Conservation (phyloP, 257 asterid genomes). For the Handroanthus guayacan region DNA sequence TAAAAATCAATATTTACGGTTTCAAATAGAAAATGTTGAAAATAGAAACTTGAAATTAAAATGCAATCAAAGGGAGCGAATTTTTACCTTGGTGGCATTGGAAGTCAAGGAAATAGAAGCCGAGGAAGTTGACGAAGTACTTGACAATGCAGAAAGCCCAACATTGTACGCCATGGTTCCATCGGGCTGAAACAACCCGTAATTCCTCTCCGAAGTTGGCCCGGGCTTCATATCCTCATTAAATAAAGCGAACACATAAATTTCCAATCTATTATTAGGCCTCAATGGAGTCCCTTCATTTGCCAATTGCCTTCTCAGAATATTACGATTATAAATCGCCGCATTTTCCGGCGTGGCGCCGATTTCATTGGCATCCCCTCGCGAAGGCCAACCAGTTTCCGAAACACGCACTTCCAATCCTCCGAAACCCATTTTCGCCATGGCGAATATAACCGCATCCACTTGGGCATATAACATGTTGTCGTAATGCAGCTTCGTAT, state of each 20-base stretch:
- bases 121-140: conserved; percentile 40
- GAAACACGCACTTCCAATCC: conserved; percentile 72
- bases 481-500: conserved; percentile 68
- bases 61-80: too few species aligned
- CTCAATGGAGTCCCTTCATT: conserved; percentile 83
- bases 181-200: conserved; percentile 80
- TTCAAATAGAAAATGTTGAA: too few species aligned
- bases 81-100: conserved; percentile 58
- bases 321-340: conserved; percentile 64
- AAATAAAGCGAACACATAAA: conserved; percentile 81
- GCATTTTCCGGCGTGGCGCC: conserved; percentile 78
- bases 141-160: conserved; percentile 51
- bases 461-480: conserved; percentile 93
- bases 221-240: conserved; percentile 94
- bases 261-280: conserved; percentile 64
- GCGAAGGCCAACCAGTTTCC: conserved; percentile 95
- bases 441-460: conserved; percentile 73
- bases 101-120: conserved; percentile 57
- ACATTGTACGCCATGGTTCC: conserved; percentile 84
- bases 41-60: too few species aligned
- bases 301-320: conserved; percentile 59
- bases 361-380: conserved; percentile 63
- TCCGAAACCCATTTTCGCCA: conserved; percentile 66
- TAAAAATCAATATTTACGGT: too few species aligned
- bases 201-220: conserved; percentile 86